A percentile compares a stretch with the other conserved stretches of the same genome.
Conservation (phyloP, 2,329 filamentous ascomycete genomes). For the Sporothrix humicola region DNA sequence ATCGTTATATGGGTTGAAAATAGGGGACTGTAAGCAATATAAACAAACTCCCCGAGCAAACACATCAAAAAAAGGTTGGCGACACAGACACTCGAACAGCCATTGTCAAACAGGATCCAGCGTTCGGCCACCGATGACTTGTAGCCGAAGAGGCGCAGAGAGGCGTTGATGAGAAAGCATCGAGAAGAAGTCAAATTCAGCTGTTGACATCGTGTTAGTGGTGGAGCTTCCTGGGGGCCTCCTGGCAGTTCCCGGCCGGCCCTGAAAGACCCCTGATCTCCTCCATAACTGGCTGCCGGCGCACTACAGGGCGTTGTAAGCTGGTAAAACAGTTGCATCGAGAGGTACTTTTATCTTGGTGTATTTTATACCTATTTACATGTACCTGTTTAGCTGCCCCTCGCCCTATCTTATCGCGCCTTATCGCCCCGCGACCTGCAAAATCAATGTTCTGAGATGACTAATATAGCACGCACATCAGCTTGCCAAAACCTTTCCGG, state of each 20-base stretch:
- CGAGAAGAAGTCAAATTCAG: too few species aligned
- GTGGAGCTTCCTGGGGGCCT: too few species aligned
- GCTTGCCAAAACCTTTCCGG: neutral
- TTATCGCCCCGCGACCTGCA: neutral
- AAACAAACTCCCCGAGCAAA: too few species aligned
- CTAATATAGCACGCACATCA: neutral
- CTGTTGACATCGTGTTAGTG: too few species aligned
- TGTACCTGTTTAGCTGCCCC: neutral
- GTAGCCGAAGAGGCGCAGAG: neutral
- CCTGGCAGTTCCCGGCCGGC: too few species aligned
- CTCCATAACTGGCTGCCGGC: slow-evolving; percentile 26
- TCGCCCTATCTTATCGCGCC: slow-evolving; percentile 15
- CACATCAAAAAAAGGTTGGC: too few species aligned
- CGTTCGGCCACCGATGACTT: neutral
- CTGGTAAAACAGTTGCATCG: neutral
- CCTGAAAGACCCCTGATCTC: neutral
- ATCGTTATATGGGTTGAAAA: too few species aligned
- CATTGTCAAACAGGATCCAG: neutral
- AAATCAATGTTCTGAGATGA: too few species aligned
- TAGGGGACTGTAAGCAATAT: too few species aligned
- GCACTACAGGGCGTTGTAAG: neutral
- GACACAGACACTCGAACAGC: neutral
- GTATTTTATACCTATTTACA: neutral
- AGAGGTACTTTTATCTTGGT: neutral
- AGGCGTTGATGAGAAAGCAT: too few species aligned